These are phyloP conservation scores for Paraphysoderma sedebokerense DNA, from an alignment of 371 early-diverging fungal genomes.

Conservation along the genomic window DNA sequence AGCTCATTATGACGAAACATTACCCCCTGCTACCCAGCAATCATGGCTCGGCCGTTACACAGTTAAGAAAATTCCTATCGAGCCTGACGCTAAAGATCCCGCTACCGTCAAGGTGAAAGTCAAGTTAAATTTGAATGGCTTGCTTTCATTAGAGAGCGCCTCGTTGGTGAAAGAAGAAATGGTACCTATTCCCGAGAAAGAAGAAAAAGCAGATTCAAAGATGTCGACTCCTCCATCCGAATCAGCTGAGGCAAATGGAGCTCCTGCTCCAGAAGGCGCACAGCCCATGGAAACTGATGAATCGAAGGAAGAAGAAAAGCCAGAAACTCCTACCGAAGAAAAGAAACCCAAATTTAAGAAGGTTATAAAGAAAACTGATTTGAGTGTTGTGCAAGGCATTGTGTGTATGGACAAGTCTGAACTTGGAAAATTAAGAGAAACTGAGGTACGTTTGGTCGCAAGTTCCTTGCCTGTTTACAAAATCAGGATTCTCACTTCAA, in stretches of 20 bases:
- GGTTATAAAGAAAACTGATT: conserved; percentile 71
- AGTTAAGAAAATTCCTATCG: conserved; percentile 24
- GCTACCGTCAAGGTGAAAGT: conserved; percentile 86
- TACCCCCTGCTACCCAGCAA: conserved; percentile 9
- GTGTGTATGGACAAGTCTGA: conserved; percentile 32
- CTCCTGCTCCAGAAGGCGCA: conserved; percentile 12
- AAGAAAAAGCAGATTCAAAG: conserved; percentile 16
- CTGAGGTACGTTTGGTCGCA: no score
- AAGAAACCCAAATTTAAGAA: conserved; percentile 55
- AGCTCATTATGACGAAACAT: conserved; percentile 37
- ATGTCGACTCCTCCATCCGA: conserved; percentile 32
- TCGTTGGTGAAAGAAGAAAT: conserved; percentile 68
- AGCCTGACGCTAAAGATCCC: conserved; percentile 14
- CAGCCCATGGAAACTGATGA: conserved; percentile 23
- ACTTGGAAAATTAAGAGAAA: conserved; percentile 43
- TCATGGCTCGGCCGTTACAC: conserved; percentile 15
- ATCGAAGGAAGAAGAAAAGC: conserved; percentile 18
- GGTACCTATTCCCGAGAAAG: conserved; percentile 14
- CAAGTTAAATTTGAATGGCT: conserved; percentile 62
- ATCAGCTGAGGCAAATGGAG: conserved; percentile 25
- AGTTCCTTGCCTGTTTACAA: no score
- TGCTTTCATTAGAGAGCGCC: conserved; percentile 66
- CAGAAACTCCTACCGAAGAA: not conserved
- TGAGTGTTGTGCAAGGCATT: conserved; percentile 47
- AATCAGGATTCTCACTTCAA: no score